Base-by-base conservation (phyloP, 495 filamentous ascomycete genomes). In the Penicillium silybi region DNA sequence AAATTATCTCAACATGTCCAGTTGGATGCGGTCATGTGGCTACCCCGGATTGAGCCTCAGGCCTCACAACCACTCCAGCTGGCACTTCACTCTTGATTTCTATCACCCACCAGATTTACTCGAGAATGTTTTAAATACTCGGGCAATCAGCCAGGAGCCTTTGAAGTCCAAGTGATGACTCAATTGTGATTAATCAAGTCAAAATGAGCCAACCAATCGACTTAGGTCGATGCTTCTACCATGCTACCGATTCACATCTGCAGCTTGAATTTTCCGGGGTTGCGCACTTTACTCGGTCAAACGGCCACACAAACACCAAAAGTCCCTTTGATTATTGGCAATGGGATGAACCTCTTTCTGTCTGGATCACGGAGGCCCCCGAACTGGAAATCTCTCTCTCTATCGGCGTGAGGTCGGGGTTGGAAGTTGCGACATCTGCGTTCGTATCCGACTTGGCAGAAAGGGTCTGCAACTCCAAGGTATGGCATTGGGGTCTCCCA, bases 291-390 rank as follows among this genome's bases (percentile, higher is more conserved):
- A 45, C 3, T 4, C 37, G 27, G 4, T 43, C n/a, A 3, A 32
- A 16, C 16, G 48, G 1, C 5, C 25, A 19, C n/a, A 6, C 2
- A n/a, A 20, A 2, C 9, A 40, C 41, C 25, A n/a, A 29, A 4
- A 32, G 8, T 6, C 43, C 6, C 8, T 23, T 16, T 7, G 20
- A 29, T 1, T 16, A 53, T n/a, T 35, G 37, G 4, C 48, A 66
- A 27, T 35, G 41, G 18, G 22, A 50, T n/a, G 20, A 50, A 27
- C 42, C 54, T 2, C 29, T 52, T 9, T 37, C 42, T 7, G 6
- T 65, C 16, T 75, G 70, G 70, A 53, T 71, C 1, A 58, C 43
- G 15, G 62, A 66, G 48, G 61, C 59, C n/a, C 66, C 69, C 7
- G 62, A 66, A 39, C 35, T 69, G 10, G 52, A 54, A 23, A 34